A percentile compares a stretch with the other conserved stretches of the same genome.
Conservation (phyloP, 148 eudicot species). For the Camellia sinensis region DNA sequence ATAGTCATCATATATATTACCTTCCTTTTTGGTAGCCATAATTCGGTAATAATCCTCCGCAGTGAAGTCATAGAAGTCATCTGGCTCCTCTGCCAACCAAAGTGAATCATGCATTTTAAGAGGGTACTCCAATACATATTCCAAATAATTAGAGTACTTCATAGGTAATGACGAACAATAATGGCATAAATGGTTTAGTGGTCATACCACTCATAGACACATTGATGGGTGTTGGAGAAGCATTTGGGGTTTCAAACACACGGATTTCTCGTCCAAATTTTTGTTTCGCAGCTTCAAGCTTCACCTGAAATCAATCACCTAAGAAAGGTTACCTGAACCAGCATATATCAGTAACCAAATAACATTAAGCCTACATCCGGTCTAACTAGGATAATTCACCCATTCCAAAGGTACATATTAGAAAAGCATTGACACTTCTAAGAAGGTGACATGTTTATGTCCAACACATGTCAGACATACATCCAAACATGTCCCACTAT, state of each 20-base stretch:
- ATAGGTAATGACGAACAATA: not conserved
- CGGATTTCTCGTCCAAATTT: conserved; percentile 72
- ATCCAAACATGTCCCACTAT: too few species aligned
- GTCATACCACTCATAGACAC: conserved; percentile 28
- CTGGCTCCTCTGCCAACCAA: conserved; percentile 57
- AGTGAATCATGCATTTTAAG: not conserved
- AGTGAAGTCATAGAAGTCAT: conserved; percentile 76
- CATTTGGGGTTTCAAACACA: conserved; percentile 56
- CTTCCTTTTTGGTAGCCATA: conserved; percentile 59
- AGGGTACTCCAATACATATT: not conserved
- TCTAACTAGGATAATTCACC: not conserved
- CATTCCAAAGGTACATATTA: not conserved
- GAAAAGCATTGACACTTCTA: not conserved
- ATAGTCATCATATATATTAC: conserved; percentile 23
- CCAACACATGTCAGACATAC: too few species aligned
- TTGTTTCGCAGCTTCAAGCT: conserved; percentile 63
- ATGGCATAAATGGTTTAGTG: not conserved
- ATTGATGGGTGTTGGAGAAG: conserved; percentile 40
- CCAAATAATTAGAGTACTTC: too few species aligned
- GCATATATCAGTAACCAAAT: not conserved
- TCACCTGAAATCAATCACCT: conserved; percentile 32
- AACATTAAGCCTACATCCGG: not conserved
- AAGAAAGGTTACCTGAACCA: not conserved
- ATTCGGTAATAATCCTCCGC: conserved; percentile 68
- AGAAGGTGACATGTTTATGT: too few species aligned